Evolutionary conservation across 345 rosid species (phyloP).

Genomic region (Eucalyptus curtisii): DNA sequence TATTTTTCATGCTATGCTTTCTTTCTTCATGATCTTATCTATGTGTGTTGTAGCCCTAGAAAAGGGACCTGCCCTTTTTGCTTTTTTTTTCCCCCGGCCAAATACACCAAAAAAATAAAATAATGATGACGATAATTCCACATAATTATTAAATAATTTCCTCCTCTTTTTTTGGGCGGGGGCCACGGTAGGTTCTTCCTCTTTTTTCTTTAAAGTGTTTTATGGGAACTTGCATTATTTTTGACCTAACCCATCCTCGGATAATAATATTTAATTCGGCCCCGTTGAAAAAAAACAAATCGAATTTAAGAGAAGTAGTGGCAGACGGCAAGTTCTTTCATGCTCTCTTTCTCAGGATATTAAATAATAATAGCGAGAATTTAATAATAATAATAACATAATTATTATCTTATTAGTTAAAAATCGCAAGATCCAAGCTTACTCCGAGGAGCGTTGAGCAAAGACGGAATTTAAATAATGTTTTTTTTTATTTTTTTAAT

Average conservation of each 20-base stretch:
- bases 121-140: not conserved
- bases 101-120: not conserved
- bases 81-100: not conserved
- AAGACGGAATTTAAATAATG: not conserved
- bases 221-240: slow-evolving; percentile 10
- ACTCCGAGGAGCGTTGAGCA: not conserved
- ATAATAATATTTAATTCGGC: not conserved
- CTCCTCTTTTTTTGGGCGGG: not conserved
- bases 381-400: not conserved
- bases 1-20: not conserved
- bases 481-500: not conserved
- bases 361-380: not conserved
- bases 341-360: not conserved
- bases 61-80: not conserved
- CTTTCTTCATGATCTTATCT: not conserved
- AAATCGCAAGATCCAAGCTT: slow-evolving; percentile 26
- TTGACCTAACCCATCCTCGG: slow-evolving; percentile 6
- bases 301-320: not conserved
- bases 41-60: not conserved
- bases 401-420: not conserved
- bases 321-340: slow-evolving; percentile 6
- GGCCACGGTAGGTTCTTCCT: not conserved
- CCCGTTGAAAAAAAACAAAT: not conserved
- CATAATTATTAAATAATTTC: not conserved
- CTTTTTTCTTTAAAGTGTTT: not conserved